Evolutionary conservation across 2,329 filamentous ascomycete species (phyloP).

Genomic region (Aureobasidium sp.): DNA sequence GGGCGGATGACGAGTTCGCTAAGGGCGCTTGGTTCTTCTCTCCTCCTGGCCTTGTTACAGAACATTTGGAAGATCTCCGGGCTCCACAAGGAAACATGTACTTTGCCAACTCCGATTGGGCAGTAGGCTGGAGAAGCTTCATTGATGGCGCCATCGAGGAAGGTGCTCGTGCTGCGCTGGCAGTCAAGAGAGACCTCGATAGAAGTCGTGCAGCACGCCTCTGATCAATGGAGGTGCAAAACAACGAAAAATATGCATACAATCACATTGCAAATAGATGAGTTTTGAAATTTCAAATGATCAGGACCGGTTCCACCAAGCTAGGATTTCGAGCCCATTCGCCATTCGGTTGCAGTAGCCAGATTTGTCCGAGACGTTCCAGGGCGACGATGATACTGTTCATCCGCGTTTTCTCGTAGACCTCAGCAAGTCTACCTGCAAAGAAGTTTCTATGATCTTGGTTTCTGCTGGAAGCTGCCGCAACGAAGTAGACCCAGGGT

Average conservation of each 20-base stretch:
- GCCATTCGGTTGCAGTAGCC: conserved; percentile 20
- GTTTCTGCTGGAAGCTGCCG: conserved; percentile 33
- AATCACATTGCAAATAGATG: not conserved
- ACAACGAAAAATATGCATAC: not conserved
- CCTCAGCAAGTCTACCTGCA: conserved; percentile 22
- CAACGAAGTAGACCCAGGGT: conserved; percentile 38
- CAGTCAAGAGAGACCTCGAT: conserved; percentile 4
- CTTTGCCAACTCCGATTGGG: conserved; percentile 31
- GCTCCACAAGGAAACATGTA: conserved; percentile 24
- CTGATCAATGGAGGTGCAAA: not conserved
- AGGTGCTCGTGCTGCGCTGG: conserved; percentile 20
- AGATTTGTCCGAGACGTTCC: conserved; percentile 29
- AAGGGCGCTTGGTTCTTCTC: conserved; percentile 26
- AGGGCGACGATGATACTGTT: conserved; percentile 34
- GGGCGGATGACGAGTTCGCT: conserved; percentile 26
- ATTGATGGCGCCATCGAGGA: conserved; percentile 32
- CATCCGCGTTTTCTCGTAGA: conserved; percentile 32
- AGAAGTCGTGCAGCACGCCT: not conserved
- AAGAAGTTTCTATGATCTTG: conserved; percentile 34
- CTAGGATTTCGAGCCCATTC: conserved; percentile 12
- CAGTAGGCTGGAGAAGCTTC: conserved; percentile 29
- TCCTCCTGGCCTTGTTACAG: conserved; percentile 15
- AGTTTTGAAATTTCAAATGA: not conserved
- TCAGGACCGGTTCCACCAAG: conserved; percentile 11
- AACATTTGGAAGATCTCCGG: conserved; percentile 25